Evolutionary conservation across 1,139 yeast genomes (phyloP), one percentile per base, ranked within the genome.

Genomic region (Schwanniomyces etchellsii): DNA sequence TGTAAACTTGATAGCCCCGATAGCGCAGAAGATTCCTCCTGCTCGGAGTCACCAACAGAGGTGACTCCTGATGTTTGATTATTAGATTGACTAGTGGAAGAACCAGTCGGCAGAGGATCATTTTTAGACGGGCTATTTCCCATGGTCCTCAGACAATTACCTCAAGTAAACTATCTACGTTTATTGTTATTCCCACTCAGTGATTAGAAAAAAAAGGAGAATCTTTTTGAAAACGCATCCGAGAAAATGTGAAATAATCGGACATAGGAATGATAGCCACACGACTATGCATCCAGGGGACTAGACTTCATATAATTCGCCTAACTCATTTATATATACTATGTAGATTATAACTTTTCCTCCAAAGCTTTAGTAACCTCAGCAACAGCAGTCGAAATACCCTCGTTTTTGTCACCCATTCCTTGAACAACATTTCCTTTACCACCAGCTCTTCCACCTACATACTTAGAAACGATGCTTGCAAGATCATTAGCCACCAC

Each of bases 391-490:
- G 68, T 72, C 27, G 67, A 68, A 35, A 88, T 70, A 42, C 84
- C 85, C 26, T 63, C 69, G 24, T 78, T 73, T 39, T 85, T 83
- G 47, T 81, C 86, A 48, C 98, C 98, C 78, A 88, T 82, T 57
- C 99, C 99, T 66, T 91, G 98, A 43, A 88, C 86, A 37, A 89
- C 79, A 45, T 88, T 85, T 39, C 96, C 97, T 62, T 86, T 91
- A 57, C 99, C 99, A 61, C 99, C 99, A 36, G 96, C 94, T 57
- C 83, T 85, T 58, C 99, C 99, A 43, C 98, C 99, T 46, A 93
- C 77, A 47, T 71, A 68, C 32, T 65, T 61, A 29, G 89, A 66
- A 28, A 84, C 97, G 35, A 72, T 64, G 34, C 70, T 63, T 23
- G 94, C 95, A 44, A 88, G 71, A 20, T 75, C 88, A 39, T 75